phyloP scores from a whole-genome alignment of 2,329 filamentous ascomycete species.

The Hymenoscyphus albidus region DNA sequence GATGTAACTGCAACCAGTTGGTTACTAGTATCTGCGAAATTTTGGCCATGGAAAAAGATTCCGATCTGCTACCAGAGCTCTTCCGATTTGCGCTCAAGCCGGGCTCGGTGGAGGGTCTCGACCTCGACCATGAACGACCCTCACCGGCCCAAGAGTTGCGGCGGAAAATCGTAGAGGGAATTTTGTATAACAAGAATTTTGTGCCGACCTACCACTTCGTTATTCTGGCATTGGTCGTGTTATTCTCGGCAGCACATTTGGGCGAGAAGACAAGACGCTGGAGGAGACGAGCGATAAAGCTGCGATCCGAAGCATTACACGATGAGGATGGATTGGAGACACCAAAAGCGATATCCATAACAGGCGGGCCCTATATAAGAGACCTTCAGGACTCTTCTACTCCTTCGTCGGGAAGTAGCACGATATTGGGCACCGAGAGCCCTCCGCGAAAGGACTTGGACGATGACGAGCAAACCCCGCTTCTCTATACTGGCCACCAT shows the following conservation, averaged over 20 bases:
- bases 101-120: constrained; percentile 5
- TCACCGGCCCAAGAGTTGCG: constrained; percentile 15
- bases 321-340: neutral
- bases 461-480: constrained; percentile 26
- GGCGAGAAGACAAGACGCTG: constrained; percentile 19
- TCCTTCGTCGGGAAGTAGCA: constrained; percentile 29
- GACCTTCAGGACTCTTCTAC: constrained; percentile 18
- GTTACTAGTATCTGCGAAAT: neutral
- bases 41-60: constrained; percentile 19
- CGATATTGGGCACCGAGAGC: constrained; percentile 19
- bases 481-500: constrained; percentile 17
- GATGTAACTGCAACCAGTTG: constrained; percentile 9
- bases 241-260: constrained; percentile 28
- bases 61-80: constrained; percentile 26
- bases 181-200: constrained; percentile 24
- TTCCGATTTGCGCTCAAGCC: constrained; percentile 23
- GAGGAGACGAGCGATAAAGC: constrained; percentile 17
- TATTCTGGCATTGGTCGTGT: constrained; percentile 21
- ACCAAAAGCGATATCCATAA: neutral
- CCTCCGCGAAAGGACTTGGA: constrained; percentile 16
- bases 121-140: constrained; percentile 9
- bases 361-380: neutral
- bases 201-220: constrained; percentile 29
- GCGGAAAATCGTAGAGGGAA: constrained; percentile 24
- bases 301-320: neutral